phyloP scores from a whole-genome alignment of 352 stramenopile species.

The Elongisporangium prolatum region DNA sequence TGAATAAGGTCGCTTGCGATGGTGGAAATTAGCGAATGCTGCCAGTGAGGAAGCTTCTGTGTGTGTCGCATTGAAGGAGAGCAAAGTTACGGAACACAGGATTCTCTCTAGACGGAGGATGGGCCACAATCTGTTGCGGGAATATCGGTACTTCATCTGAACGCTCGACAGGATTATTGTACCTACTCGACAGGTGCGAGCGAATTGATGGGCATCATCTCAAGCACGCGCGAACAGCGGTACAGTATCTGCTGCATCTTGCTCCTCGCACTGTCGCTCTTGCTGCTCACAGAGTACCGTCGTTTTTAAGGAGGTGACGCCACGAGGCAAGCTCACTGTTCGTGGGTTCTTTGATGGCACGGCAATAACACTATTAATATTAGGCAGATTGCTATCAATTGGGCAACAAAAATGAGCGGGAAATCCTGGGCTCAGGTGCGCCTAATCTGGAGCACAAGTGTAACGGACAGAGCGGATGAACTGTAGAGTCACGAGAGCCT shows the following conservation, averaged over 20 bases:
- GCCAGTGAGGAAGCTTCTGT: too few relatives aligned
- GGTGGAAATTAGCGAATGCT: background rate
- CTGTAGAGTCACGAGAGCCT: too few relatives aligned
- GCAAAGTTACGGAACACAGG: background rate
- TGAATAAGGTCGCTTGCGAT: background rate
- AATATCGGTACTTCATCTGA: too few relatives aligned
- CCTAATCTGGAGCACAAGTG: background rate
- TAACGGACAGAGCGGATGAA: too few relatives aligned
- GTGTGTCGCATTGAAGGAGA: background rate
- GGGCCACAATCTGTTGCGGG: background rate
- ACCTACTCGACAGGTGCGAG: background rate
- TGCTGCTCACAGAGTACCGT: background rate
- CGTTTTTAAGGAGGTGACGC: background rate
- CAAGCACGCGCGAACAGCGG: too few relatives aligned
- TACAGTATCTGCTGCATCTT: background rate
- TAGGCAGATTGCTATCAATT: too few relatives aligned
- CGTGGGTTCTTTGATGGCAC: background rate
- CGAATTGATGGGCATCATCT: background rate
- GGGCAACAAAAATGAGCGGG: too few relatives aligned
- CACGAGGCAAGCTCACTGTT: background rate
- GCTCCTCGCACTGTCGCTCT: background rate
- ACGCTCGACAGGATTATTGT: background rate
- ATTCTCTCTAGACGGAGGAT: background rate
- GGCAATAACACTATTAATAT: background rate
- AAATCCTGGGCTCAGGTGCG: background rate